Evolutionary conservation across 305 asterid genomes (phyloP).

Genomic region (Fraxinus sp.): DNA sequence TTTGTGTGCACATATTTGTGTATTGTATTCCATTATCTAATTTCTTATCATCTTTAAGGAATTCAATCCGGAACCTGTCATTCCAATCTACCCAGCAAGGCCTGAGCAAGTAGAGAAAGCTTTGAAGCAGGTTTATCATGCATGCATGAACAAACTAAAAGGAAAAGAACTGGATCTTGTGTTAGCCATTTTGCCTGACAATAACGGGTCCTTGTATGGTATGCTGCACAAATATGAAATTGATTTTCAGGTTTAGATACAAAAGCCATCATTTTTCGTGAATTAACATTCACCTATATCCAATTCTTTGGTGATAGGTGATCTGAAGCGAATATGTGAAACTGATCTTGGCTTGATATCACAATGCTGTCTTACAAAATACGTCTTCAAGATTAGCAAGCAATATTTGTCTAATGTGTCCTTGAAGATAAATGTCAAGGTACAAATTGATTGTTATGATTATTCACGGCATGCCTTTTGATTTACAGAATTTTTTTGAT

Average conservation of each 20-base stretch:
- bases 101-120: slow-evolving; percentile 98
- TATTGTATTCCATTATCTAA: not conserved
- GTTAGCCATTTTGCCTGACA: slow-evolving; percentile 90
- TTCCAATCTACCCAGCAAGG: slow-evolving; percentile 80
- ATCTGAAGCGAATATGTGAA: slow-evolving; percentile 94
- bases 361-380: slow-evolving; percentile 96
- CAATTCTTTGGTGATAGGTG: slow-evolving; percentile 48
- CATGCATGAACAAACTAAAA: slow-evolving; percentile 71
- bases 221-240: slow-evolving; percentile 12
- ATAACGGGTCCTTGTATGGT: slow-evolving; percentile 92
- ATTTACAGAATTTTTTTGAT: not conserved
- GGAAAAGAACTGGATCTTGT: slow-evolving; percentile 95
- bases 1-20: not conserved
- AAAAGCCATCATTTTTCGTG: not conserved
- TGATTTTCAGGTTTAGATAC: not conserved
- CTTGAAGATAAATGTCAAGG: slow-evolving; percentile 96
- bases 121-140: slow-evolving; percentile 79
- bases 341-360: slow-evolving; percentile 95
- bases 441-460: not conserved
- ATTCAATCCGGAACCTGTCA: slow-evolving; percentile 80
- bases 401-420: slow-evolving; percentile 99
- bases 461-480: not conserved
- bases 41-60: slow-evolving; percentile 47
- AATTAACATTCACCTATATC: not conserved
- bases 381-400: slow-evolving; percentile 90